A percentile compares a stretch with the other conserved stretches of the same genome.
Conservation (phyloP, 2,329 filamentous ascomycete genomes). For the Orbilia oligospora region DNA sequence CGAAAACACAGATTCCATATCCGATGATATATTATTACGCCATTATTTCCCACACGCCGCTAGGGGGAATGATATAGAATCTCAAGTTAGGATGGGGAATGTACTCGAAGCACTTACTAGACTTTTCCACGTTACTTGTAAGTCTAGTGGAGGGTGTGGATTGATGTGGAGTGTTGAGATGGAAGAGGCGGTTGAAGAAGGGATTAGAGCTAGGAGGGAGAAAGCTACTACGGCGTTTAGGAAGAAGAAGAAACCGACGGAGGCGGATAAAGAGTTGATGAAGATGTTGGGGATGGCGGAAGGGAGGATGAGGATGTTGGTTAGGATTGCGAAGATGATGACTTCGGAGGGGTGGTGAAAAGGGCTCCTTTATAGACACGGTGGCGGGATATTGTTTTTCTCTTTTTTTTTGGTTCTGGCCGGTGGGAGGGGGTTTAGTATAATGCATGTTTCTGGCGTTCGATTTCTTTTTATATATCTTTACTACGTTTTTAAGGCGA, state of each 20-base stretch:
- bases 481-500: no score
- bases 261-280: slow-evolving; percentile 40
- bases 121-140: slow-evolving; percentile 20
- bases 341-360: not conserved
- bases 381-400: not conserved
- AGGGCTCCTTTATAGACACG: not conserved
- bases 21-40: slow-evolving; percentile 1
- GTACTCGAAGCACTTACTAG: slow-evolving; percentile 36
- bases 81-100: slow-evolving; percentile 30
- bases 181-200: slow-evolving; percentile 41
- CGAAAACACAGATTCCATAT: slow-evolving; percentile 12
- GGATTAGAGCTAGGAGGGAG: slow-evolving; percentile 39
- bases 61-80: slow-evolving; percentile 36
- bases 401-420: no score
- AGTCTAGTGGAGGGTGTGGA: not conserved
- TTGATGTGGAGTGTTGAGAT: slow-evolving; percentile 32
- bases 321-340: slow-evolving; percentile 26
- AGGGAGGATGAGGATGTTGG: slow-evolving; percentile 21
- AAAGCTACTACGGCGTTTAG: slow-evolving; percentile 31
- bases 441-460: no score
- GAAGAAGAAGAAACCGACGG: slow-evolving; percentile 37
- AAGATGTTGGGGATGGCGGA: slow-evolving; percentile 38
- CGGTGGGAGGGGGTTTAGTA: no score
- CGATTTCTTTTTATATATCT: no score
- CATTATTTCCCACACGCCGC: slow-evolving; percentile 45